Evolutionary conservation across 768 basidiomycete species (phyloP).

Genomic region (Galerina marginata): DNA sequence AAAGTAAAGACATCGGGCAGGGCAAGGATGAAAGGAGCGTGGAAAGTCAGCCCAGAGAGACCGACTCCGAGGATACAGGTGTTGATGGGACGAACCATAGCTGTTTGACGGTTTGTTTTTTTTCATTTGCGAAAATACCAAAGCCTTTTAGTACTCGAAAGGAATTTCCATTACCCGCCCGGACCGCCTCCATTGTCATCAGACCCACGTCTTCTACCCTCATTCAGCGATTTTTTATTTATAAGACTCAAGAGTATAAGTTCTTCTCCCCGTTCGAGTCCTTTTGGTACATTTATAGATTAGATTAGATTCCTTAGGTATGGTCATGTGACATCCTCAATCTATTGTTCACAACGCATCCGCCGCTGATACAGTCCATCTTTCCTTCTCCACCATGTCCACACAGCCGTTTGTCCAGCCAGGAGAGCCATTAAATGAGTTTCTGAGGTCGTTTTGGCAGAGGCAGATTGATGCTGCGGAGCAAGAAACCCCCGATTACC

Average conservation of each 20-base stretch:
- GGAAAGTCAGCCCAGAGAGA: slow-evolving; percentile 78
- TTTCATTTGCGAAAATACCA: no score
- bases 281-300: no score
- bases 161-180: no score
- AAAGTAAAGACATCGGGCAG: slow-evolving; percentile 75
- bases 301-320: no score
- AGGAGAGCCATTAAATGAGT: slow-evolving; percentile 86
- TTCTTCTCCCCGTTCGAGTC: no score
- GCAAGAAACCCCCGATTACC: slow-evolving; percentile 85
- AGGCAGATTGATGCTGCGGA: slow-evolving; percentile 87
- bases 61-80: slow-evolving; percentile 81
- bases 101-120: no score
- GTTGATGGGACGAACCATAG: slow-evolving; percentile 56
- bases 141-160: no score
- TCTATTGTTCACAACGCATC: background rate
- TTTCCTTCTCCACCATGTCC: slow-evolving; percentile 26
- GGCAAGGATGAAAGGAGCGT: slow-evolving; percentile 78
- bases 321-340: no score
- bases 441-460: slow-evolving; percentile 90
- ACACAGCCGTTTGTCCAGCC: slow-evolving; percentile 75
- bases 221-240: no score
- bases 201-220: no score
- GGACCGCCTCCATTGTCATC: no score
- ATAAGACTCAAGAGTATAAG: no score
- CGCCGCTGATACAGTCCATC: background rate